phyloP scores from a whole-genome alignment of 179 eudicot genomes.

The Spergularia azorica region DNA sequence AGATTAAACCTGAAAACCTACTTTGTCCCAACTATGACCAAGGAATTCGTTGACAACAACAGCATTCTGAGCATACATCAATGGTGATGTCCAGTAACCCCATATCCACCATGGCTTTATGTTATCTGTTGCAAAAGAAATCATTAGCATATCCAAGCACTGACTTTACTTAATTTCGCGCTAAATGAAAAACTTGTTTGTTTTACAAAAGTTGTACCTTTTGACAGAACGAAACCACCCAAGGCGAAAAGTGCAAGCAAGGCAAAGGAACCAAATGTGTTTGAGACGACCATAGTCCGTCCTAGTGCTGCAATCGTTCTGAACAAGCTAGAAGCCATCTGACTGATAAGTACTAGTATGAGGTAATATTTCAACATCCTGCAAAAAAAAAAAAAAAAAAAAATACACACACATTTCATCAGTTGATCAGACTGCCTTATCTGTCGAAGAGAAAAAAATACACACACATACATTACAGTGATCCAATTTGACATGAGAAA shows the following conservation, averaged over 20 bases:
- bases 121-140: constrained; percentile 32
- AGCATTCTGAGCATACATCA: constrained; percentile 65
- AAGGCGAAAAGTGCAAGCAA: constrained; percentile 46
- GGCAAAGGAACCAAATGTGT: constrained; percentile 59
- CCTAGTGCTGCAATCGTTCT: constrained; percentile 62
- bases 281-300: constrained; percentile 59
- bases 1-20: constrained; percentile 26
- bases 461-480: no score
- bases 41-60: constrained; percentile 57
- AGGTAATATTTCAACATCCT: constrained; percentile 59
- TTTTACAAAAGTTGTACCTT: constrained; percentile 34
- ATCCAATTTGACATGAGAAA: no score
- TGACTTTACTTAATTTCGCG: not conserved
- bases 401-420: not conserved
- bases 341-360: constrained; percentile 44
- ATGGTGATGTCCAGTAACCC: constrained; percentile 66
- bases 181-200: not conserved
- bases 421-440: no score
- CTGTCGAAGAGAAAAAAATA: no score
- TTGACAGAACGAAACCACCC: constrained; percentile 57
- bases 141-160: not conserved
- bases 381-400: constrained; percentile 18
- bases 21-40: constrained; percentile 55
- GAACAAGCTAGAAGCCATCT: constrained; percentile 58
- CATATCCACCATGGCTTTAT: constrained; percentile 66